Percentiles rank a stretch among this genome's conserved stretches.
Evolutionary conservation across 1,139 yeast species (phyloP).

Genomic region (Debaryomycetaceae sp.): DNA sequence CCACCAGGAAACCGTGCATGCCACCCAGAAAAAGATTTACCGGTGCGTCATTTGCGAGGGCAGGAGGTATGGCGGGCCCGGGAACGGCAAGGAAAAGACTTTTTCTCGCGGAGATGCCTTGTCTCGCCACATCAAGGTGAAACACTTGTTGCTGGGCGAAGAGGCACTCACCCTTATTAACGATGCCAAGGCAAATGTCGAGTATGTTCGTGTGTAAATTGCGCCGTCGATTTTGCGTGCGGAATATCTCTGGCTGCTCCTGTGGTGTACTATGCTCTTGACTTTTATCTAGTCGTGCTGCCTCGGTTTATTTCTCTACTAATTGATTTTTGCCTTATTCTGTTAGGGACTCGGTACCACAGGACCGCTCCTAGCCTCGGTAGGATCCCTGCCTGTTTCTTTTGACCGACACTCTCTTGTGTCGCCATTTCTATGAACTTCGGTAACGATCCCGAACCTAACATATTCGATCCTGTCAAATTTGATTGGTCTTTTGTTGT

Average conservation of each 20-base stretch:
- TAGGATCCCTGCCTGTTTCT: too few relatives aligned
- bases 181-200: conserved; percentile 68
- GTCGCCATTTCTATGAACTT: too few relatives aligned
- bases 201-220: conserved; percentile 31
- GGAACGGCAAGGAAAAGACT: conserved; percentile 47
- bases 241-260: neutral
- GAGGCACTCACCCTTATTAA: conserved; percentile 52
- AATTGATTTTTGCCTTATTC: too few relatives aligned
- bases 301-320: too few relatives aligned
- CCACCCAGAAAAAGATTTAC: conserved; percentile 36
- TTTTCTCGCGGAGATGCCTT: conserved; percentile 41
- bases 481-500: too few relatives aligned
- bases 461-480: too few relatives aligned
- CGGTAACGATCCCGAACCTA: too few relatives aligned
- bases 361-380: too few relatives aligned
- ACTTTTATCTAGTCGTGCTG: too few relatives aligned
- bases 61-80: conserved; percentile 37
- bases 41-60: conserved; percentile 43
- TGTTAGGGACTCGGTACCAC: too few relatives aligned
- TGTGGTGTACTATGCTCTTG: neutral
- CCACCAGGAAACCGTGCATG: conserved; percentile 42
- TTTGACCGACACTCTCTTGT: too few relatives aligned
- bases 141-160: conserved; percentile 35
- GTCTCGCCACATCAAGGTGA: conserved; percentile 38
- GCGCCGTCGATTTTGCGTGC: neutral